These are phyloP conservation scores for Monosporascus sp. DNA, from an alignment of 2,329 filamentous ascomycete species.

Conservation along the genomic window DNA sequence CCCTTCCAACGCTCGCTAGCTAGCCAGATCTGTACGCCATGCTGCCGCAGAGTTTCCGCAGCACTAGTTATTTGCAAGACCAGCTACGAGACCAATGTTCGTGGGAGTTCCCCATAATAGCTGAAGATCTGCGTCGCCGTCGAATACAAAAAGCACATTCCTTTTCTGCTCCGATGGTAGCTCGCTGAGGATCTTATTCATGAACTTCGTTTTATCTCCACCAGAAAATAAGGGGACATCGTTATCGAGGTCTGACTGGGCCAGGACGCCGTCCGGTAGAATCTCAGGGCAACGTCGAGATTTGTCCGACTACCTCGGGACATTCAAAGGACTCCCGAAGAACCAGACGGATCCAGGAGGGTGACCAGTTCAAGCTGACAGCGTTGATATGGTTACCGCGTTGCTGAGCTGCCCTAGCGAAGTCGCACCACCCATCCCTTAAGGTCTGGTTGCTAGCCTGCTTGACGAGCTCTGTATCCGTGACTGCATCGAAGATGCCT, in stretches of 20 bases:
- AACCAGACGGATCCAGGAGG: conserved; percentile 7
- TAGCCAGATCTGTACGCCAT: conserved; percentile 2
- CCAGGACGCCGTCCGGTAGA: conserved; percentile 2
- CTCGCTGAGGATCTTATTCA: background rate
- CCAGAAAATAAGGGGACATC: conserved; percentile 4
- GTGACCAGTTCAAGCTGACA: conserved; percentile 8
- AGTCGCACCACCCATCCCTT: conserved; percentile 6
- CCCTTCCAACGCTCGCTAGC: conserved; percentile 6
- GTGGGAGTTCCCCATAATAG: conserved; percentile 6
- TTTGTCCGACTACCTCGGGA: conserved; percentile 1
- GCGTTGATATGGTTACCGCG: conserved; percentile 2
- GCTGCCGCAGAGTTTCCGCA: conserved; percentile 3
- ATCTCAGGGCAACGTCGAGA: conserved; percentile 6
- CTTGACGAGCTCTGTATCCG: conserved; percentile 1
- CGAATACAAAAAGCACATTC: conserved; percentile 5
- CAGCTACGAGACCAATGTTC: conserved; percentile 8
- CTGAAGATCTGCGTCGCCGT: conserved; percentile 5
- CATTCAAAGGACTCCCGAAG: conserved; percentile 3
- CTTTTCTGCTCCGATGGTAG: background rate
- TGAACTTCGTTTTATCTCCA: conserved; percentile 4
- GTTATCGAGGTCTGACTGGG: conserved; percentile 1
- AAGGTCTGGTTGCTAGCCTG: conserved; percentile 7
- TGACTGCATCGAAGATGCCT: conserved; percentile 6
- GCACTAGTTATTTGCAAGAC: conserved; percentile 2
- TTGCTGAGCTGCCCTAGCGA: conserved; percentile 3